Evolutionary conservation across 2,329 filamentous ascomycete species (phyloP).

Genomic region (Epichloe typhina): DNA sequence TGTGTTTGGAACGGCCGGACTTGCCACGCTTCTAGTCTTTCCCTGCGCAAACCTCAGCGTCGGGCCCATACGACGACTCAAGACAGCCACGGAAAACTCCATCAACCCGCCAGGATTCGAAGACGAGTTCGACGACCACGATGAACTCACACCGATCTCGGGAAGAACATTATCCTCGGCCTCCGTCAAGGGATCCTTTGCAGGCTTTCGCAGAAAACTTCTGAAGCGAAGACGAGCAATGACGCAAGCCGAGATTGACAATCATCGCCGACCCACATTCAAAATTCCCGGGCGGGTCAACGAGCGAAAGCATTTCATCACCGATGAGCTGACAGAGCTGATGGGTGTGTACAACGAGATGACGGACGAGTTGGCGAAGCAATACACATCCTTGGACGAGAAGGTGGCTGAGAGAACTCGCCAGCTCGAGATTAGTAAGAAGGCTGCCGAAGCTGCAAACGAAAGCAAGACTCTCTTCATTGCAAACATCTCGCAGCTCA

Average conservation of each 20-base stretch:
- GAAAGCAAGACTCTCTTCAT: conserved; percentile 97
- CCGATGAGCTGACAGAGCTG: conserved; percentile 75
- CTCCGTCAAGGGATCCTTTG: conserved; percentile 30
- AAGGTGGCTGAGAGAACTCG: conserved; percentile 71
- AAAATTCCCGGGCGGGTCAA: conserved; percentile 77
- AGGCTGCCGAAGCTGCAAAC: conserved; percentile 86
- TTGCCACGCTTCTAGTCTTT: conserved; percentile 57
- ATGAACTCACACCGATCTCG: conserved; percentile 30
- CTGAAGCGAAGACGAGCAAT: conserved; percentile 19
- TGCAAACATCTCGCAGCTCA: conserved; percentile 81
- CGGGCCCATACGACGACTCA: conserved; percentile 63
- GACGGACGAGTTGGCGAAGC: conserved; percentile 78
- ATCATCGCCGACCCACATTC: conserved; percentile 47
- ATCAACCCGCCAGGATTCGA: conserved; percentile 52
- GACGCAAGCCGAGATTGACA: conserved; percentile 15
- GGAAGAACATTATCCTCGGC: conserved; percentile 29
- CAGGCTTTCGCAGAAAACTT: conserved; percentile 24
- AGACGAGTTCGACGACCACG: conserved; percentile 32
- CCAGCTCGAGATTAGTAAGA: conserved; percentile 79
- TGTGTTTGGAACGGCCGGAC: conserved; percentile 69
- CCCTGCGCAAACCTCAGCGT: conserved; percentile 75
- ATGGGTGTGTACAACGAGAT: conserved; percentile 85
- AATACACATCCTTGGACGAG: conserved; percentile 74
- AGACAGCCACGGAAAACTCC: conserved; percentile 61
- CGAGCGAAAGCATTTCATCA: conserved; percentile 59